These are phyloP conservation scores for Plasmodium coatneyi DNA, from an alignment of 169 alveolate species.

Conservation along the genomic window DNA sequence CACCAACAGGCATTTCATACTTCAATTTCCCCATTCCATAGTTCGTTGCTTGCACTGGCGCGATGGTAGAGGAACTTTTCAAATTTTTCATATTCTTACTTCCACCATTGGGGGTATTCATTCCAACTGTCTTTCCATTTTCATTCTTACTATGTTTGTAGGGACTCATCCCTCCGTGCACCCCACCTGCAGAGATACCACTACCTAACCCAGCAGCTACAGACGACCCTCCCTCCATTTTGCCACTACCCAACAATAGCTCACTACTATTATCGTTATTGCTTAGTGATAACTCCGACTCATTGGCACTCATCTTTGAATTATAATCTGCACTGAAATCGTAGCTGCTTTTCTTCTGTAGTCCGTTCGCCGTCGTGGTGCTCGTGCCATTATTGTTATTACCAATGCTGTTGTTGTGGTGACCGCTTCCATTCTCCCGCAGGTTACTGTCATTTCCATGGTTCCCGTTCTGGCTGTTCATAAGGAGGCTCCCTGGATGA, in stretches of 20 bases:
- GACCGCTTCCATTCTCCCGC: background rate
- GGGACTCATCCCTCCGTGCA: background rate
- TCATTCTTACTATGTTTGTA: constrained; percentile 5
- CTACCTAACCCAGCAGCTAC: background rate
- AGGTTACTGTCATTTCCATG: background rate
- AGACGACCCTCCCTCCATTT: background rate
- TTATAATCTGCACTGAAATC: constrained; percentile 50
- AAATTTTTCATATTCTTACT: background rate
- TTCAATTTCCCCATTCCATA: constrained; percentile 41
- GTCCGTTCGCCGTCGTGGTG: background rate
- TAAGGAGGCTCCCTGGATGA: background rate
- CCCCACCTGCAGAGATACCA: background rate
- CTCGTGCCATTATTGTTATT: background rate
- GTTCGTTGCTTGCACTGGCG: background rate
- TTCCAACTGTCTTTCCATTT: background rate
- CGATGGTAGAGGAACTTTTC: background rate
- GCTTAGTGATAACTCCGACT: constrained; percentile 34
- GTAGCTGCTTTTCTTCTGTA: constrained; percentile 35
- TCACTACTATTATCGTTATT: constrained; percentile 28
- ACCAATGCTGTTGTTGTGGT: background rate
- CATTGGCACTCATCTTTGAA: constrained; percentile 41
- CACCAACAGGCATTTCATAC: constrained; percentile 73
- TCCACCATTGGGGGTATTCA: background rate
- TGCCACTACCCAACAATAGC: background rate
- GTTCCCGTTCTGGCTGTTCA: background rate